A percentile compares a stretch with the other conserved stretches of the same genome.
These are phyloP conservation scores for Asterophora lycoperdoides DNA, from an alignment of 768 basidiomycete genomes.

Conservation along the genomic window DNA sequence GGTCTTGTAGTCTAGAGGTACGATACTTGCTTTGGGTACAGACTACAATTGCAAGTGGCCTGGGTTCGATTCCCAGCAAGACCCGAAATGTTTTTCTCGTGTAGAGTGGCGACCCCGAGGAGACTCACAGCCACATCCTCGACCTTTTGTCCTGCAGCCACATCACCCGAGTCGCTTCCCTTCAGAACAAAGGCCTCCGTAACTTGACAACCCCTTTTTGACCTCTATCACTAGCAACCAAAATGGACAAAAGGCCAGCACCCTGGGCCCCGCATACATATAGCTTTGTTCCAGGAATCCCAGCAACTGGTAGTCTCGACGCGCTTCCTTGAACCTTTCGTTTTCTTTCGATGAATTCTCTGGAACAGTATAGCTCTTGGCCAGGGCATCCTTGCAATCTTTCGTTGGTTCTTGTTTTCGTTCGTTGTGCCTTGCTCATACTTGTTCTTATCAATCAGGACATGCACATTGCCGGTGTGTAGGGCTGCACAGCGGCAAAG, in stretches of 20 bases:
- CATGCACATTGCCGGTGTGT: too few species aligned
- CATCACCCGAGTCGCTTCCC: neutral
- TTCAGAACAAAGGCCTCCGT: neutral
- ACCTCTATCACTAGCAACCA: too few species aligned
- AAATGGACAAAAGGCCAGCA: neutral
- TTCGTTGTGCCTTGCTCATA: neutral
- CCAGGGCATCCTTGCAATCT: neutral
- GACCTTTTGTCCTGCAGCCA: conserved; percentile 11
- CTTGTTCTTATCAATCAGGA: too few species aligned
- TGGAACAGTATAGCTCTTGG: neutral
- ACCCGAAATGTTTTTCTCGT: conserved; percentile 21
- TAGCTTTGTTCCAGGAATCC: too few species aligned
- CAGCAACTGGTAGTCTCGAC: too few species aligned
- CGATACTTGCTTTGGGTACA: conserved; percentile 45
- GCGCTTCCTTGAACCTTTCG: neutral
- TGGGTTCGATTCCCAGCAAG: conserved; percentile 46
- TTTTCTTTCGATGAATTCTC: conserved; percentile 1
- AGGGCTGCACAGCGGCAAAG: too few species aligned
- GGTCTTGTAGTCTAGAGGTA: conserved; percentile 34
- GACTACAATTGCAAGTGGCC: conserved; percentile 39
- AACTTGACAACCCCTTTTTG: too few species aligned
- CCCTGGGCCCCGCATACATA: too few species aligned
- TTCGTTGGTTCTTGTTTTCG: neutral
- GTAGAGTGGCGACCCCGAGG: neutral
- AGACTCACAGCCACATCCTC: too few species aligned